Conservation (phyloP, 2,329 filamentous ascomycete species). For the Hypoxylon sp. region DNA sequence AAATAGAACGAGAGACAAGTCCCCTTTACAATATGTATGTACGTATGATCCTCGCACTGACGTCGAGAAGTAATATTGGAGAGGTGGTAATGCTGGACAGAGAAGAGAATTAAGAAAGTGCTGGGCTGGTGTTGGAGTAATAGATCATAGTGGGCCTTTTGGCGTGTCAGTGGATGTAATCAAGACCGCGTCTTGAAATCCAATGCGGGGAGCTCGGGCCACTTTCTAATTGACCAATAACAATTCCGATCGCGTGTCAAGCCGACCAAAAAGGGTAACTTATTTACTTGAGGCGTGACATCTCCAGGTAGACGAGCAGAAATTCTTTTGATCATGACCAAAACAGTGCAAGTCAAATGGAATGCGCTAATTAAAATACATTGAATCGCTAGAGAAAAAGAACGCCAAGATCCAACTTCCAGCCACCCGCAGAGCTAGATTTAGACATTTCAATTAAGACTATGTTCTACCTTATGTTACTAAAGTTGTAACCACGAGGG, state of each 20-base stretch:
- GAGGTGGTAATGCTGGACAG: conserved; percentile 5
- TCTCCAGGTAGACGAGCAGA: conserved; percentile 49
- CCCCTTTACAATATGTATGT: conserved; percentile 21
- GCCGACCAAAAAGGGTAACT: conserved; percentile 51
- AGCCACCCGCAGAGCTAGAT: conserved; percentile 10
- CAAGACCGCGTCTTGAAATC: conserved; percentile 47
- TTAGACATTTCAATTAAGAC: conserved; percentile 1
- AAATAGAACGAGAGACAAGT: conserved; percentile 43
- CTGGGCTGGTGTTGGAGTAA: conserved; percentile 38
- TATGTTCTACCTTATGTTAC: background rate
- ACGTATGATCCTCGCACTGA: conserved; percentile 33
- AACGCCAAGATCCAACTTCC: conserved; percentile 10
- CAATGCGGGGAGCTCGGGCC: conserved; percentile 36
- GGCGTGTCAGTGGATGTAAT: conserved; percentile 51
- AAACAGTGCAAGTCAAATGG: conserved; percentile 34
- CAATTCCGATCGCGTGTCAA: conserved; percentile 31
- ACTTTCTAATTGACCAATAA: conserved; percentile 49
- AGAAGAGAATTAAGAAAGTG: conserved; percentile 26
- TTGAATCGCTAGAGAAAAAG: conserved; percentile 1
- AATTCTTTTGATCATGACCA: conserved; percentile 38
- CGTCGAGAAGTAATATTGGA: conserved; percentile 33
- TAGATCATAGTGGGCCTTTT: conserved; percentile 46
- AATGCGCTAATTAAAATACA: conserved; percentile 33
- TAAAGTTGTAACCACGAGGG: conserved; percentile 9
- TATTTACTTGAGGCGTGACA: conserved; percentile 52